Evolutionary conservation across 495 filamentous ascomycete genomes (phyloP).

Genomic region (Friedmanniomyces endolithicus): DNA sequence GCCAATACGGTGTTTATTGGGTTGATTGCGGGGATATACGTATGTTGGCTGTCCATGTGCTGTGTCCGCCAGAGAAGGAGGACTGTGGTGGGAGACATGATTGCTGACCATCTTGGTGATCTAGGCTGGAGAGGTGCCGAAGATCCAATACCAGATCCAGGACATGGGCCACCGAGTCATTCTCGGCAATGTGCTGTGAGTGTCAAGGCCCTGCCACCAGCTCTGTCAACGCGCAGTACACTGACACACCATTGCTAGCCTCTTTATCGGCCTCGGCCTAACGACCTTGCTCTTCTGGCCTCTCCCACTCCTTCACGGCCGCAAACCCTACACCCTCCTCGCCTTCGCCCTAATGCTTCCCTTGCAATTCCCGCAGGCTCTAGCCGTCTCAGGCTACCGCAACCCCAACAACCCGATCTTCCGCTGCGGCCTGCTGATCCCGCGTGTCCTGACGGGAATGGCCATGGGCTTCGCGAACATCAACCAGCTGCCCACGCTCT

Average conservation of each 20-base stretch:
- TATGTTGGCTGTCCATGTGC: constrained; percentile 16
- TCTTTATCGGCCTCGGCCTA: constrained; percentile 55
- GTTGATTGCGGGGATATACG: constrained; percentile 59
- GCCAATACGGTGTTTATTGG: constrained; percentile 56
- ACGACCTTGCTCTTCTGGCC: constrained; percentile 61
- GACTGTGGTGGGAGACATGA: too few relatives aligned
- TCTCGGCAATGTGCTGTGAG: constrained; percentile 53
- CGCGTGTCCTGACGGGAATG: constrained; percentile 51
- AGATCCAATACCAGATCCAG: constrained; percentile 59
- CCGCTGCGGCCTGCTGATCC: constrained; percentile 47
- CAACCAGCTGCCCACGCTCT: constrained; percentile 56
- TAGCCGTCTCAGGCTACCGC: constrained; percentile 42
- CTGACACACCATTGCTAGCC: constrained; percentile 18
- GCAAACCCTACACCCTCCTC: constrained; percentile 59
- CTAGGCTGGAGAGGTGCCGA: constrained; percentile 53
- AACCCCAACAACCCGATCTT: constrained; percentile 46
- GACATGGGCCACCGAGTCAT: constrained; percentile 53
- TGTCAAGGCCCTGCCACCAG: neutral
- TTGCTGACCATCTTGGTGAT: too few relatives aligned
- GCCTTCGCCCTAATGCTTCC: constrained; percentile 55
- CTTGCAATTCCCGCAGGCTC: constrained; percentile 60
- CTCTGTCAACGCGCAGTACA: neutral
- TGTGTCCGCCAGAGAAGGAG: too few relatives aligned
- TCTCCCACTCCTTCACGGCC: constrained; percentile 60
- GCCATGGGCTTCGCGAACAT: constrained; percentile 62